Evolutionary conservation across 768 basidiomycete species (phyloP), one percentile per base, ranked within the genome.

Genomic region (Suillus tomentosus): DNA sequence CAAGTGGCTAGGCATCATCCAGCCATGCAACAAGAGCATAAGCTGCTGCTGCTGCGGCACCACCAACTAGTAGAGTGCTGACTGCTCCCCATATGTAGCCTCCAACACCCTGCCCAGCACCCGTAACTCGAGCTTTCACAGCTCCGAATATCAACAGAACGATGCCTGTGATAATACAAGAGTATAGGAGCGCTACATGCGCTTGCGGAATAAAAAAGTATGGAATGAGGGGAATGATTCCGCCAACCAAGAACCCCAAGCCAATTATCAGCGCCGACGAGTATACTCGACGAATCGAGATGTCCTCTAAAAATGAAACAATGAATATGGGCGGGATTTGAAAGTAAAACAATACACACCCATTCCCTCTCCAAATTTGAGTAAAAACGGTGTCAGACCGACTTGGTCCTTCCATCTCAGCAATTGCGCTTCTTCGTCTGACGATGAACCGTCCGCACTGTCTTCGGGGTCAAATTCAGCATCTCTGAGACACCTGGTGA

Each of bases 261-360:
- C 96, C 97, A 72, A 99, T 99, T 1, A 96, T 99, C 68, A 96
- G 84, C 3, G 96, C 96, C 1, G 94, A 96, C 42, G 88, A 82
- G 79, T 94, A 98, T 66, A 97, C 81, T 27, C 97, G 85, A 27
- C 83, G 82, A 15, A 87, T 86, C 1, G 96, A 92, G 42, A 97
- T 86, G 77, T 99, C 96, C 83, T 97, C 96, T 91, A 73, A 60
- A 39, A 60, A 40, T 19, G 65, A 14, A 39, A 39, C 5, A 1
- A 50, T 58, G 10, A 37, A 43, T 3, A 24, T 3, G 24, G 19
- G 24, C 34, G 9, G 2, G 11, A 37, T 47, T n/a, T 14, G 24
- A 56, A 19, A 40, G 4, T 14, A n/a, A 57, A 15, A 71, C 24
- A 31, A 62, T 0, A 79, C 87, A 64, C 67, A 92, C 91, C 91